Percentiles rank a stretch among this genome's conserved stretches.
phyloP scores from a whole-genome alignment of 441 rosid species.

The Arabidopsis lyrata region DNA sequence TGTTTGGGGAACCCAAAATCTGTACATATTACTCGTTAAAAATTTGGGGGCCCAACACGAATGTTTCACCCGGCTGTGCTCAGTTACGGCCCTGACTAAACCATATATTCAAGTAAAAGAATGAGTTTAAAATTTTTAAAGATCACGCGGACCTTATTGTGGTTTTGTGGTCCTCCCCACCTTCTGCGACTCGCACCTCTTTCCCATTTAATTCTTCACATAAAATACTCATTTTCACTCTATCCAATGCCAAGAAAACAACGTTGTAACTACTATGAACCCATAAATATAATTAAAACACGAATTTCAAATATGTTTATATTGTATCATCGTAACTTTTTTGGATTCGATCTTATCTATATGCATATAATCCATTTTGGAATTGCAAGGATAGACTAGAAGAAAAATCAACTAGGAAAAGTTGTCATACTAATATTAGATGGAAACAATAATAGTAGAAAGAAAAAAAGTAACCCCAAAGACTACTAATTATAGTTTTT shows the following conservation, averaged over 20 bases:
- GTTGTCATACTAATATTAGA: neutral
- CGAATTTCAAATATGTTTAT: neutral
- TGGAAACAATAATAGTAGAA: neutral
- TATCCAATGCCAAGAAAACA: slow-evolving; percentile 29
- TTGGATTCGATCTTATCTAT: slow-evolving; percentile 24
- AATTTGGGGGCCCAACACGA: too few species aligned
- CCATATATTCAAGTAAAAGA: slow-evolving; percentile 28
- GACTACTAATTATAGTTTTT: neutral
- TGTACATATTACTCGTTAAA: too few species aligned
- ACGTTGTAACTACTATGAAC: slow-evolving; percentile 21
- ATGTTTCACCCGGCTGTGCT: too few species aligned
- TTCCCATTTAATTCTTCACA: slow-evolving; percentile 16
- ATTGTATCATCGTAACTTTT: neutral
- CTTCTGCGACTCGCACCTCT: neutral
- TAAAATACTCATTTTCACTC: slow-evolving; percentile 31
- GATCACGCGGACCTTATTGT: slow-evolving; percentile 46
- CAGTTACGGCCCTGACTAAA: too few species aligned
- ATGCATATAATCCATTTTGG: neutral
- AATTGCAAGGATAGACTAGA: neutral
- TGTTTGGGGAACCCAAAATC: too few species aligned
- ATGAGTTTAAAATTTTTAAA: neutral
- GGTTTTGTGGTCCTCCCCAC: slow-evolving; percentile 50
- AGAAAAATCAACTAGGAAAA: neutral
- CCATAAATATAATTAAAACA: slow-evolving; percentile 9
- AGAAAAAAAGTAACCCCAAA: neutral